A percentile compares a stretch with the other conserved stretches of the same genome.
These are phyloP conservation scores for Sphaerulina vaccinii DNA, from an alignment of 2,329 filamentous ascomycete species.

Conservation along the genomic window DNA sequence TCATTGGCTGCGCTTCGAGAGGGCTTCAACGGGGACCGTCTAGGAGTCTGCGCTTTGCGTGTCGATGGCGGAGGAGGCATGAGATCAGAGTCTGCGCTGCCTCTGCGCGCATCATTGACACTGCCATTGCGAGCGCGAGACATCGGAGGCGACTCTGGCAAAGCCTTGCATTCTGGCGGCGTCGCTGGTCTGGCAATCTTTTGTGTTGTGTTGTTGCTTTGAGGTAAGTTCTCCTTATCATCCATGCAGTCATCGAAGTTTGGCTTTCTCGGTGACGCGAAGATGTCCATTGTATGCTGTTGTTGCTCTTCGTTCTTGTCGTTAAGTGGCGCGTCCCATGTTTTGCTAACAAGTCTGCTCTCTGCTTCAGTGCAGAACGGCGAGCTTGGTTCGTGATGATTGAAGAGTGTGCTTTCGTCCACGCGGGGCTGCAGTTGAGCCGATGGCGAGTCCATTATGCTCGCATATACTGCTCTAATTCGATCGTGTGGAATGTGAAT, in stretches of 20 bases:
- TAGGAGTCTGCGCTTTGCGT: slow-evolving; percentile 24
- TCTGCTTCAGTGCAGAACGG: slow-evolving; percentile 50
- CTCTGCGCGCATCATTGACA: slow-evolving; percentile 18
- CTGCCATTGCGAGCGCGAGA: slow-evolving; percentile 25
- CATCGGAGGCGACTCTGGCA: slow-evolving; percentile 12
- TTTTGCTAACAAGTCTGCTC: slow-evolving; percentile 34
- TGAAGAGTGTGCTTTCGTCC: slow-evolving; percentile 28
- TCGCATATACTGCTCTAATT: slow-evolving; percentile 8
- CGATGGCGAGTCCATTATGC: slow-evolving; percentile 27
- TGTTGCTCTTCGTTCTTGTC: slow-evolving; percentile 24
- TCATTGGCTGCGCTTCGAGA: slow-evolving; percentile 27
- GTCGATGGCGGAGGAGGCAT: slow-evolving; percentile 36
- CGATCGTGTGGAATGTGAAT: slow-evolving; percentile 11
- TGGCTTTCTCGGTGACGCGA: slow-evolving; percentile 20
- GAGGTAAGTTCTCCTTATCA: slow-evolving; percentile 37
- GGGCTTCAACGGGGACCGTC: slow-evolving; percentile 31
- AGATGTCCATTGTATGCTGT: slow-evolving; percentile 22
- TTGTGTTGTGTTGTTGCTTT: slow-evolving; percentile 14
- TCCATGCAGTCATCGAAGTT: slow-evolving; percentile 20
- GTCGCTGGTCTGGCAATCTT: slow-evolving; percentile 28
- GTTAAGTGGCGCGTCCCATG: slow-evolving; percentile 27
- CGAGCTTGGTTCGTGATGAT: slow-evolving; percentile 45
- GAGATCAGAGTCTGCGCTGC: slow-evolving; percentile 31
- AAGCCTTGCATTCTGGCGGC: slow-evolving; percentile 27
- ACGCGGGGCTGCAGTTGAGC: slow-evolving; percentile 10